phyloP scores from a whole-genome alignment of 2,329 filamentous ascomycete species.

The Epicoccum nigrum region DNA sequence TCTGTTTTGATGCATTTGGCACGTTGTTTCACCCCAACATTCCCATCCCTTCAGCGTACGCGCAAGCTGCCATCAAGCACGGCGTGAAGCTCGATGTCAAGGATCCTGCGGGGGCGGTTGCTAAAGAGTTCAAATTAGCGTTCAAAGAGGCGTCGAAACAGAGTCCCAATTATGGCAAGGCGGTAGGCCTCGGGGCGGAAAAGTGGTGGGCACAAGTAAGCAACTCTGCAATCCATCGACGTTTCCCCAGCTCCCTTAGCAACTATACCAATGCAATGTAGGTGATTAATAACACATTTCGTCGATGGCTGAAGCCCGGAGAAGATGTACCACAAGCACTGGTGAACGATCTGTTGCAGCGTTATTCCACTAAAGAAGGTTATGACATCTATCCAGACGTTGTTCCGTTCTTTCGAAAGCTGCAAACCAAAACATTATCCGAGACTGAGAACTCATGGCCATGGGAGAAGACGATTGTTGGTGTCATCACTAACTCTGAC shows the following conservation, averaged over 20 bases:
- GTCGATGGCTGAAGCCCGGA: slow-evolving; percentile 31
- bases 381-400: slow-evolving; percentile 59
- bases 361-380: slow-evolving; percentile 61
- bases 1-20: slow-evolving; percentile 70
- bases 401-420: slow-evolving; percentile 51
- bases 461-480: slow-evolving; percentile 56
- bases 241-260: not conserved
- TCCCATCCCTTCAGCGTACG: slow-evolving; percentile 62
- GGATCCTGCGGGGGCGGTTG: slow-evolving; percentile 32
- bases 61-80: slow-evolving; percentile 56
- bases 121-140: slow-evolving; percentile 46
- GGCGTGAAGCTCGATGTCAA: slow-evolving; percentile 55
- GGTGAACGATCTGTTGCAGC: slow-evolving; percentile 56
- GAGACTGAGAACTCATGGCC: slow-evolving; percentile 29
- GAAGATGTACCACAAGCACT: slow-evolving; percentile 54
- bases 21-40: slow-evolving; percentile 63
- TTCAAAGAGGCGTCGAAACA: slow-evolving; percentile 55
- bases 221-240: slow-evolving; percentile 1
- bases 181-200: slow-evolving; percentile 57
- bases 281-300: slow-evolving; percentile 61
- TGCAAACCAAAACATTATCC: slow-evolving; percentile 38
- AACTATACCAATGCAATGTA: slow-evolving; percentile 9
- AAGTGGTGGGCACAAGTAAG: slow-evolving; percentile 67
- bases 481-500: slow-evolving; percentile 69
- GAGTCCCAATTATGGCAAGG: slow-evolving; percentile 66